Conservation (phyloP, 192 early-diverging fungal genomes). For the Cladochytrium replicatum region DNA sequence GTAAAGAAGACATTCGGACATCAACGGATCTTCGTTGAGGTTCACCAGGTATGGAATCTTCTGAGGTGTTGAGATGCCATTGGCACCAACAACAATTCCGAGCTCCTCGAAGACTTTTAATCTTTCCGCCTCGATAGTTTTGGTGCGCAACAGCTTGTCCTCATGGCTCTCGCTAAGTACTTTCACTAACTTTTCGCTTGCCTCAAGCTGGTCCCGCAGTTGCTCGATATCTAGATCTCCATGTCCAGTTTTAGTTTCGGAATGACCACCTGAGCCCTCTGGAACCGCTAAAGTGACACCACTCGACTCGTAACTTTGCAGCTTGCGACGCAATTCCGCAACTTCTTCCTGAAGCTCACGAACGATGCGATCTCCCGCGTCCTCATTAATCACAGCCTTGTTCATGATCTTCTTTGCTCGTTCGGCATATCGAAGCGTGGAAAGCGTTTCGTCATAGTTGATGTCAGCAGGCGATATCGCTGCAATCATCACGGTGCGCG, state of each 20-base stretch:
- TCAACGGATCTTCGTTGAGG: slow-evolving; percentile 78
- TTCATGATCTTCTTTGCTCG: slow-evolving; percentile 87
- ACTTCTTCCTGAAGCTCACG: slow-evolving; percentile 79
- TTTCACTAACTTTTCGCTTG: slow-evolving; percentile 76
- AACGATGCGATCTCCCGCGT: slow-evolving; percentile 54
- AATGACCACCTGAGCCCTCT: background rate
- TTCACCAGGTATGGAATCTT: slow-evolving; percentile 80
- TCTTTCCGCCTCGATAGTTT: slow-evolving; percentile 59
- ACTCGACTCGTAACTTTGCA: slow-evolving; percentile 38
- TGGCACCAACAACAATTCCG: slow-evolving; percentile 64
- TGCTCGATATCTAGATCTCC: slow-evolving; percentile 21
- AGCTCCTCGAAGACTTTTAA: slow-evolving; percentile 68
- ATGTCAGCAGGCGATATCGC: slow-evolving; percentile 47
- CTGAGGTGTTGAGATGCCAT: slow-evolving; percentile 69
- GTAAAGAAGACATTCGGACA: slow-evolving; percentile 87
- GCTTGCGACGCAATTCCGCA: slow-evolving; percentile 43
- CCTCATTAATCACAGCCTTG: slow-evolving; percentile 84
- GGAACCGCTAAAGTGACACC: background rate
- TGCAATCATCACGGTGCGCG: slow-evolving; percentile 56
- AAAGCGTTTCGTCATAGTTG: slow-evolving; percentile 55
- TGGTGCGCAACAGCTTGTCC: slow-evolving; percentile 50
- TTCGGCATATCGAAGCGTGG: slow-evolving; percentile 82
- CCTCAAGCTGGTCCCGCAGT: slow-evolving; percentile 68
- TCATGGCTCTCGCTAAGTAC: slow-evolving; percentile 81
- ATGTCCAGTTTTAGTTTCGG: slow-evolving; percentile 4